Evolutionary conservation across 169 alveolate genomes (phyloP).

Genomic region (Theileria annulata): DNA sequence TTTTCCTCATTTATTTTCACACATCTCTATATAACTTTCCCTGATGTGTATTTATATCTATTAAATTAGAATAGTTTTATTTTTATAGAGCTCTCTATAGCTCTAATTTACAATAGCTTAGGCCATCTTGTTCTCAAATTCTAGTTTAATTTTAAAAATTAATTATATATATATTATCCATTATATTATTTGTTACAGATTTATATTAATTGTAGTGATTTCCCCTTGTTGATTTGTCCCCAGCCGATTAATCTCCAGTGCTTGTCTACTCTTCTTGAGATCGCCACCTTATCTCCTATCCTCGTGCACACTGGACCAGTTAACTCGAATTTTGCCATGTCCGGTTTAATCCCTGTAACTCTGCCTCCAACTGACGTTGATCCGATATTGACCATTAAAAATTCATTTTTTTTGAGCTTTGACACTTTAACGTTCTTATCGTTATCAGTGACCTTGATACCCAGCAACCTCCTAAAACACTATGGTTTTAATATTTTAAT

Average conservation of each 20-base stretch:
- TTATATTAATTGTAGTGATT: slow-evolving; percentile 66
- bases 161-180: background rate
- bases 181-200: background rate
- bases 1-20: background rate
- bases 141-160: background rate
- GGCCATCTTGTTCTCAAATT: background rate
- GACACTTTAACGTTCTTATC: slow-evolving; percentile 90
- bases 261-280: slow-evolving; percentile 95
- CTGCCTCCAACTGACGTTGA: slow-evolving; percentile 96
- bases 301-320: slow-evolving; percentile 90
- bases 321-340: slow-evolving; percentile 87
- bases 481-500: background rate
- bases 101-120: background rate
- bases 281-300: slow-evolving; percentile 96
- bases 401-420: slow-evolving; percentile 94
- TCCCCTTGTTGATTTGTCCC: slow-evolving; percentile 92
- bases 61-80: background rate
- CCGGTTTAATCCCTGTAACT: slow-evolving; percentile 89
- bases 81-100: background rate
- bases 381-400: slow-evolving; percentile 96
- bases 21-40: background rate
- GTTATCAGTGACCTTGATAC: slow-evolving; percentile 86
- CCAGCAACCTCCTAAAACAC: slow-evolving; percentile 85
- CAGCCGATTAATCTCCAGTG: slow-evolving; percentile 98
- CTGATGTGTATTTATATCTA: background rate